These are phyloP conservation scores for Suillus cothurnatus DNA, from an alignment of 768 basidiomycete genomes.

Conservation along the genomic window DNA sequence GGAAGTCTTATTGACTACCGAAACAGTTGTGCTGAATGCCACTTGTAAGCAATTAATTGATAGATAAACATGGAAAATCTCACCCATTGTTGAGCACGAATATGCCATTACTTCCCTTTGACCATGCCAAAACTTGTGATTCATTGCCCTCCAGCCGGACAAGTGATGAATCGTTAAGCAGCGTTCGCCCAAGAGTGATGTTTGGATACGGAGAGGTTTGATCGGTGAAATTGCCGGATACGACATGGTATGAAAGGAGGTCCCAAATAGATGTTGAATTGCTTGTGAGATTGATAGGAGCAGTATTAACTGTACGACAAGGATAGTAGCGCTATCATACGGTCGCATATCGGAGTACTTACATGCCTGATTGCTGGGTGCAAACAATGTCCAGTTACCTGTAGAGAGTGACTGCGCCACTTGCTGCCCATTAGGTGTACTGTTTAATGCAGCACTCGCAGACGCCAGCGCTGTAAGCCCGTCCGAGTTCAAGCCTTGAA, in stretches of 20 bases:
- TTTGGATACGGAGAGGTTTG: slow-evolving; percentile 50
- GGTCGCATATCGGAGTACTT: slow-evolving; percentile 17
- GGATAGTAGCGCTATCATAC: background rate
- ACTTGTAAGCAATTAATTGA: slow-evolving; percentile 7
- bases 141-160: slow-evolving; percentile 60
- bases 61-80: slow-evolving; percentile 11
- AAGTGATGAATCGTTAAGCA: slow-evolving; percentile 50
- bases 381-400: slow-evolving; percentile 56
- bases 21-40: slow-evolving; percentile 27
- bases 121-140: slow-evolving; percentile 57
- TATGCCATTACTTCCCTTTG: slow-evolving; percentile 38
- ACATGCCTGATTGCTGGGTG: slow-evolving; percentile 60
- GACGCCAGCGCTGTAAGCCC: slow-evolving; percentile 47
- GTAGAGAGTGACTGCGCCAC: slow-evolving; percentile 46
- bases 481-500: slow-evolving; percentile 38
- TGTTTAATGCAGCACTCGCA: slow-evolving; percentile 43
- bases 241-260: slow-evolving; percentile 58
- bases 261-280: slow-evolving; percentile 44
- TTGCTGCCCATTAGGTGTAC: slow-evolving; percentile 42
- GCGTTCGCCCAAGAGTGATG: slow-evolving; percentile 63
- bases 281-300: slow-evolving; percentile 35
- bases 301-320: slow-evolving; percentile 22
- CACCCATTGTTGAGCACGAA: slow-evolving; percentile 54
- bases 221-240: slow-evolving; percentile 52
- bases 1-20: slow-evolving; percentile 40